Conservation (phyloP, 441 rosid genomes). For the Corymbia calophylla region DNA sequence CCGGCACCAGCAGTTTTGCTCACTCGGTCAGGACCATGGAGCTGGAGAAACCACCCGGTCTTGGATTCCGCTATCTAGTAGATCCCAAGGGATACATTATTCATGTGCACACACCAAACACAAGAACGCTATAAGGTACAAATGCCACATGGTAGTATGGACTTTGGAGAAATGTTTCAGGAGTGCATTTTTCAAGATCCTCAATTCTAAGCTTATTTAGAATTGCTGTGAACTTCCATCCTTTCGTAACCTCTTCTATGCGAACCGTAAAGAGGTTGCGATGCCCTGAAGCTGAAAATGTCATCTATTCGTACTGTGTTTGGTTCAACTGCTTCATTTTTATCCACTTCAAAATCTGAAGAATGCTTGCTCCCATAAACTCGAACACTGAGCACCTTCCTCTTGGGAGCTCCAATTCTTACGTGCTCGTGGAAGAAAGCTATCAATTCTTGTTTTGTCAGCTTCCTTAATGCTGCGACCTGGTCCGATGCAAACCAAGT, state of each 20-base stretch:
- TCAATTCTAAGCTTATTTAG: not conserved
- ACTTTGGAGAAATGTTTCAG: not conserved
- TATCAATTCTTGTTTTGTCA: not conserved
- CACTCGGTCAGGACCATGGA: not conserved
- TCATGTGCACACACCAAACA: not conserved
- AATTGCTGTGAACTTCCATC: not conserved
- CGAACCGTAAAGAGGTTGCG: not conserved
- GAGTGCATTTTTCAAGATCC: not conserved
- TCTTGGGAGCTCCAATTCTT: not conserved
- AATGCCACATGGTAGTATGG: not conserved
- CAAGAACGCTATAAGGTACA: not conserved
- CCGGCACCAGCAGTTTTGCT: not conserved
- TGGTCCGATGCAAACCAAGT: not conserved
- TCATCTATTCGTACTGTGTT: not conserved
- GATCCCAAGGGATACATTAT: not conserved
- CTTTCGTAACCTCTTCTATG: not conserved
- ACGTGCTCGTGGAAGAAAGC: not conserved
- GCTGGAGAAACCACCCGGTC: not conserved
- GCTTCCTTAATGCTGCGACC: not conserved
- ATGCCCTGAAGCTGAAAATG: not conserved
- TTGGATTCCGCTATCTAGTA: not conserved
- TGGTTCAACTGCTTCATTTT: not conserved
- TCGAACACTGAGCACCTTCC: not conserved
- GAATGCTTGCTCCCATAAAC: not conserved
- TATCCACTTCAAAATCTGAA: not conserved